A percentile compares a stretch with the other conserved stretches of the same genome.
Evolutionary conservation across 1,284 basidiomycete species (phyloP).

Genomic region (Mycena sp.): DNA sequence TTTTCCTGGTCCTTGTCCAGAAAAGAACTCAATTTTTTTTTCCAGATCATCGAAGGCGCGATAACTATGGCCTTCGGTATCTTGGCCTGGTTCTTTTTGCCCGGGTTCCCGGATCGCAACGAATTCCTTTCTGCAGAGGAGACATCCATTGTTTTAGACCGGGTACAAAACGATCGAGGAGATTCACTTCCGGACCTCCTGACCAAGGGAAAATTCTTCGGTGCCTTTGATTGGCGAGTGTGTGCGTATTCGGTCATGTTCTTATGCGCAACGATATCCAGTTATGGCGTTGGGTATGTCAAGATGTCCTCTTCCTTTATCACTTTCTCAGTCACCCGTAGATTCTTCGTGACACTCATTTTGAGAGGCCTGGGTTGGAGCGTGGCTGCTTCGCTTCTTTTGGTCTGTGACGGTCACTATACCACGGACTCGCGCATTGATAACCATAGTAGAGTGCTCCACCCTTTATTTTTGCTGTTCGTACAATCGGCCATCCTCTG

Average conservation of each 20-base stretch:
- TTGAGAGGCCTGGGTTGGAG: constrained; percentile 58
- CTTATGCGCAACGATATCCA: constrained; percentile 51
- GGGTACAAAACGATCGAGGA: constrained; percentile 56
- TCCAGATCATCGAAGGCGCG: constrained; percentile 55
- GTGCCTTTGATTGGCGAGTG: constrained; percentile 56
- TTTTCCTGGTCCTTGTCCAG: constrained; percentile 17
- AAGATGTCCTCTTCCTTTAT: neutral
- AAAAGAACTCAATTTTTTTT: neutral
- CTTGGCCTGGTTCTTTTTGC: constrained; percentile 51
- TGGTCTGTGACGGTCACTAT: constrained; percentile 43
- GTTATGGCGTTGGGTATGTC: constrained; percentile 52
- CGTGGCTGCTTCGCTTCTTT: constrained; percentile 47
- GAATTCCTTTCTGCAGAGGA: constrained; percentile 50
- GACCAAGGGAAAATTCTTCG: constrained; percentile 47
- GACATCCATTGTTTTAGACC: constrained; percentile 48
- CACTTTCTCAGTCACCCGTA: constrained; percentile 24
- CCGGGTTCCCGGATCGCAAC: constrained; percentile 54
- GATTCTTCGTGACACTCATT: constrained; percentile 56
- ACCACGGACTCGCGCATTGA: too few species aligned
- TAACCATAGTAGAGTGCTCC: constrained; percentile 53
- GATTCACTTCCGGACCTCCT: constrained; percentile 54
- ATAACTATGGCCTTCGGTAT: constrained; percentile 53
- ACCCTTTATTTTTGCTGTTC: constrained; percentile 56
- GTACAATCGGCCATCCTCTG: constrained; percentile 23
- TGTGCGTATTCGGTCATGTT: constrained; percentile 47